Evolutionary conservation across 257 asterid genomes (phyloP).

Genomic region (Rauvolfia tetraphylla): DNA sequence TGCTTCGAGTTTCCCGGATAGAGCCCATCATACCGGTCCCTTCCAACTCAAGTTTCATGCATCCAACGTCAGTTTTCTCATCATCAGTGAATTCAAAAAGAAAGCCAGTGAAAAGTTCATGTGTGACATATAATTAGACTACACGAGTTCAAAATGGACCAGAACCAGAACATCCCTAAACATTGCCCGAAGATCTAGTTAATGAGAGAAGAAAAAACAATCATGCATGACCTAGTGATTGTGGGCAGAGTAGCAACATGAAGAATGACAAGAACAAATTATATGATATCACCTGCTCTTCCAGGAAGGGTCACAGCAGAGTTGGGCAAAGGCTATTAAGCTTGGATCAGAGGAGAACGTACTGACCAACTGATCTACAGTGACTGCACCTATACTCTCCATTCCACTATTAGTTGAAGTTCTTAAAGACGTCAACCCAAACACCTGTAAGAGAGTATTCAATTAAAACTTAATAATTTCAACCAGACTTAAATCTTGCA

Average conservation of each 20-base stretch:
- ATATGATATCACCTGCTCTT: constrained; percentile 58
- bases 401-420: constrained; percentile 31
- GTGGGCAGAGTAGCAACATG: background rate
- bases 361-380: constrained; percentile 86
- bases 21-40: background rate
- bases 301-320: constrained; percentile 71
- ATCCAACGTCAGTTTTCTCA: background rate
- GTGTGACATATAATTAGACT: background rate
- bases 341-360: constrained; percentile 95
- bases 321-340: constrained; percentile 91
- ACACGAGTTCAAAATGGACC: background rate
- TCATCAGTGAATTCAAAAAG: background rate
- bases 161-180: background rate
- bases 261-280: background rate
- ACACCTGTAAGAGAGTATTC: constrained; percentile 50
- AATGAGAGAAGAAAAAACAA: background rate
- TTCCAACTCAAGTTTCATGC: background rate
- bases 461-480: constrained; percentile 20
- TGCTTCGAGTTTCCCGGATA: background rate
- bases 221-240: background rate
- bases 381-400: constrained; percentile 48
- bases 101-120: background rate
- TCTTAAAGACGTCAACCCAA: constrained; percentile 57
- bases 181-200: background rate
- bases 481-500: constrained; percentile 13